Evolutionary conservation across 345 rosid genomes (phyloP).

Genomic region (Tarenaya hassleriana): DNA sequence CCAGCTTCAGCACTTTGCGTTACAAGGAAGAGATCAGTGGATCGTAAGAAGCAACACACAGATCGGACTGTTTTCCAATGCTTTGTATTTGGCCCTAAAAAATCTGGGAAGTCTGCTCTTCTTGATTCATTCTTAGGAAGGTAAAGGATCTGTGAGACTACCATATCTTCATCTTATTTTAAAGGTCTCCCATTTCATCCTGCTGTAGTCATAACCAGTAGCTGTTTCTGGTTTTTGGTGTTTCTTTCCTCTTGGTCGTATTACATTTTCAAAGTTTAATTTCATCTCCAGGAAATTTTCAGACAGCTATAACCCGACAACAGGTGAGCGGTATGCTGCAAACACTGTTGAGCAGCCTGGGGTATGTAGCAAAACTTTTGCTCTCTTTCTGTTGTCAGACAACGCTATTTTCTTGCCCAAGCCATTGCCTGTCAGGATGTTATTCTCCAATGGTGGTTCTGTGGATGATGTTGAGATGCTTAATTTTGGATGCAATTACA

Average conservation of each 20-base stretch:
- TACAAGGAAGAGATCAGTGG: slow-evolving; percentile 56
- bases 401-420: not conserved
- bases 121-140: slow-evolving; percentile 65
- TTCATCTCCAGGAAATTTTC: slow-evolving; percentile 53
- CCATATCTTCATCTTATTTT: not conserved
- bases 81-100: slow-evolving; percentile 65
- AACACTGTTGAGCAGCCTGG: slow-evolving; percentile 60
- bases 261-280: slow-evolving; percentile 14
- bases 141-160: slow-evolving; percentile 24
- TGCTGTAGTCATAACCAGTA: slow-evolving; percentile 1
- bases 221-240: too few relatives aligned
- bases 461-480: not conserved
- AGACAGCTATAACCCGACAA: slow-evolving; percentile 36
- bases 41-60: slow-evolving; percentile 66
- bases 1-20: slow-evolving; percentile 54
- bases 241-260: too few relatives aligned
- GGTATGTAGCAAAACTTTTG: slow-evolving; percentile 37
- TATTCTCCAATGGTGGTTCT: too few relatives aligned
- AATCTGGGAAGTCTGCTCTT: slow-evolving; percentile 67
- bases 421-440: not conserved
- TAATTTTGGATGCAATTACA: slow-evolving; percentile 21
- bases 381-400: too few relatives aligned
- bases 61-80: slow-evolving; percentile 67
- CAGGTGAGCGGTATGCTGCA: slow-evolving; percentile 47
- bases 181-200: not conserved